Evolutionary conservation across 148 eudicot genomes (phyloP), one percentile per base, ranked within the genome.

Genomic region (Fagopyrum esculentum): DNA sequence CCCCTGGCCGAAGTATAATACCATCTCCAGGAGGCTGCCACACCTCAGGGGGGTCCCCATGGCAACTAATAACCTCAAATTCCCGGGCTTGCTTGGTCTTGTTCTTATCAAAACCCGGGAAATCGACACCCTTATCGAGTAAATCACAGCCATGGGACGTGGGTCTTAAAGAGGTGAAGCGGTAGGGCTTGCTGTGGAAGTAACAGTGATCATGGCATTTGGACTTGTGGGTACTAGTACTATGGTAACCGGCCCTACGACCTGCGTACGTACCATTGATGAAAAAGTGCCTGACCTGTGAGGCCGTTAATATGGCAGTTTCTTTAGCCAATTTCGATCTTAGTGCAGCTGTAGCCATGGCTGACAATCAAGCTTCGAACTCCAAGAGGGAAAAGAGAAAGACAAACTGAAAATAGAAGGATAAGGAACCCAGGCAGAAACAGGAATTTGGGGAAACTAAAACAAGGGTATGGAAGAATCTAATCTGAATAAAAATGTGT

Each of bases 11-110:
- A 16, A 88, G 88, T 72, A 83, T 77, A 81, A 89, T 81, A 51
- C 93, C 93, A 77, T 84, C 93, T 17, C 81, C 84, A 73, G 89
- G 95, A 69, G 95, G 98, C 78, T 92, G 96, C 98, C 96, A 90
- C 69, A 89, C 86, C 88, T 92, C 96, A n/a, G 93, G 96, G 2
- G 96, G 96, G 47, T 90, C 96, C 76, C 96, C 93, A 73, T 82
- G 80, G 70, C 85, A 84, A 79, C 84, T 84, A 69, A 85, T 81
- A 55, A 83, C 80, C 73, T 72, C 69, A 73, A 82, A 83, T 70
- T 84, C 79, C 79, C 75, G 59, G 69, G 71, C 70, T 78, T 69
- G 73, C 46, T 66, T 45, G 54, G 3, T 50, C 12, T 50, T 50
- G 54, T 35, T 35, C 40, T 35, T 35, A 35, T 35, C 40, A 35